Percentiles rank a stretch among this genome's conserved stretches.
Evolutionary conservation across 495 filamentous ascomycete species (phyloP).

Genomic region (Xylona heveae): DNA sequence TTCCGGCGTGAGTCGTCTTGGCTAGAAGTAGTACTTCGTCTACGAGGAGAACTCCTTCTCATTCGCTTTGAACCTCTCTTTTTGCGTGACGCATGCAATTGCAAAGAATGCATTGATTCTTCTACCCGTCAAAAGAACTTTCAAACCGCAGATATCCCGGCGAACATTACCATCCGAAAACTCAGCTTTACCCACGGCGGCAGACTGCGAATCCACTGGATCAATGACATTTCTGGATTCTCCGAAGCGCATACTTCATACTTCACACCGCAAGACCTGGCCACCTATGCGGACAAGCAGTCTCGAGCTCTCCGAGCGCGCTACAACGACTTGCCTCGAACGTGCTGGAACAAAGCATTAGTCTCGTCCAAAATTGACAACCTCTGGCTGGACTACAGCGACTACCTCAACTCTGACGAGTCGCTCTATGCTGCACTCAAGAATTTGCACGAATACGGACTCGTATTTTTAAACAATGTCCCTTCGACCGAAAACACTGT

Average conservation of each 20-base stretch:
- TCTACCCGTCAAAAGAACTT: slow-evolving; percentile 70
- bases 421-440: slow-evolving; percentile 30
- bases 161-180: slow-evolving; percentile 19
- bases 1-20: too few relatives aligned
- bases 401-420: slow-evolving; percentile 38
- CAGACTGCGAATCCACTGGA: slow-evolving; percentile 35
- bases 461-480: slow-evolving; percentile 53
- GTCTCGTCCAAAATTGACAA: slow-evolving; percentile 21
- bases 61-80: slow-evolving; percentile 17
- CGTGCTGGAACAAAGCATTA: slow-evolving; percentile 15
- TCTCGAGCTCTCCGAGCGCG: slow-evolving; percentile 6
- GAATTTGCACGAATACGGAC: slow-evolving; percentile 32
- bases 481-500: slow-evolving; percentile 43
- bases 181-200: slow-evolving; percentile 16
- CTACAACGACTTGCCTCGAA: slow-evolving; percentile 9
- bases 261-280: slow-evolving; percentile 17
- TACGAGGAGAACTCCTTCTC: too few relatives aligned
- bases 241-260: slow-evolving; percentile 24
- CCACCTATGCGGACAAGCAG: slow-evolving; percentile 5
- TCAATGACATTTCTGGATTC: slow-evolving; percentile 29
- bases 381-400: slow-evolving; percentile 37
- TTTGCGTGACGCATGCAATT: slow-evolving; percentile 61
- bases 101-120: slow-evolving; percentile 47
- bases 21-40: too few relatives aligned
- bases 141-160: slow-evolving; percentile 47